These are phyloP conservation scores for Cercospora sesami DNA, from an alignment of 2,329 filamentous ascomycete species.

Conservation along the genomic window DNA sequence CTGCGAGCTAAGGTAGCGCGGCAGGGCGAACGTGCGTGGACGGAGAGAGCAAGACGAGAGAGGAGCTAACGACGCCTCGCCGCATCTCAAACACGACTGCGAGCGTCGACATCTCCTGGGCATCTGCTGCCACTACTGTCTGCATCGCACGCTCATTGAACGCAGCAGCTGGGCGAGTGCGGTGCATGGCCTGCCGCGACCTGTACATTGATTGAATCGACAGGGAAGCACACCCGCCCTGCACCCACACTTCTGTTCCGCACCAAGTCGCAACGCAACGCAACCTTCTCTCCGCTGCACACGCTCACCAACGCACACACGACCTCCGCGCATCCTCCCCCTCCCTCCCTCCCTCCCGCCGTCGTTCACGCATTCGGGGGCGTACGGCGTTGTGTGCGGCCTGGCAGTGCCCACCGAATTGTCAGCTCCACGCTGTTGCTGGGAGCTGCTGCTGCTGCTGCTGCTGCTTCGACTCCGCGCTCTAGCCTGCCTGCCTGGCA, in stretches of 20 bases:
- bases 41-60: neutral
- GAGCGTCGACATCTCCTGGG: neutral
- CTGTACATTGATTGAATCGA: neutral
- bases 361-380: neutral
- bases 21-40: neutral
- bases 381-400: conserved; percentile 7
- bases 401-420: neutral
- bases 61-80: neutral
- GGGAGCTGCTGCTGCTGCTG: neutral
- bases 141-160: neutral
- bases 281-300: neutral
- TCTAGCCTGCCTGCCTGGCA: conserved; percentile 3
- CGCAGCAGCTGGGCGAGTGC: neutral
- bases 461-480: conserved; percentile 6
- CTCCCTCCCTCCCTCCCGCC: neutral
- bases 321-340: neutral
- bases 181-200: neutral
- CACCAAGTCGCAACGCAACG: neutral
- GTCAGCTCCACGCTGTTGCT: neutral
- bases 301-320: neutral
- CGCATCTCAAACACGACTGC: neutral
- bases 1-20: neutral
- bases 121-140: neutral
- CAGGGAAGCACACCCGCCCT: neutral
- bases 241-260: neutral